A percentile compares a stretch with the other conserved stretches of the same genome.
Conservation (phyloP, 2,329 filamentous ascomycete species). For the Verticillium nubilum region DNA sequence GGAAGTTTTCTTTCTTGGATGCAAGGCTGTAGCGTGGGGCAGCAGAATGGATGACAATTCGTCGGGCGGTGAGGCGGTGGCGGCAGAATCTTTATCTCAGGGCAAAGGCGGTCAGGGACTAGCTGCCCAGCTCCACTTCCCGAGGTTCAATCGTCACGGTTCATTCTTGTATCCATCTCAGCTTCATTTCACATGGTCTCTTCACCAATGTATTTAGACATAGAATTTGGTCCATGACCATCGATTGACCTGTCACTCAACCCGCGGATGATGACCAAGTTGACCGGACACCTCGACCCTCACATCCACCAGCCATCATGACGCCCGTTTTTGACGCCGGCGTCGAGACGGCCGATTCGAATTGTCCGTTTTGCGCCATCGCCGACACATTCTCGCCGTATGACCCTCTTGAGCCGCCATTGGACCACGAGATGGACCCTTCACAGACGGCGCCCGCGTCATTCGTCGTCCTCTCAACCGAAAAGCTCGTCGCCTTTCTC, state of each 20-base stretch:
- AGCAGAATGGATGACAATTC: background rate
- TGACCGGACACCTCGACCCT: background rate
- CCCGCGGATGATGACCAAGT: background rate
- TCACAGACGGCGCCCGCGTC: constrained; percentile 34
- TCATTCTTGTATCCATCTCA: background rate
- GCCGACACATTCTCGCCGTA: constrained; percentile 41
- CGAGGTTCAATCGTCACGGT: background rate
- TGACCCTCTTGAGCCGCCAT: constrained; percentile 36
- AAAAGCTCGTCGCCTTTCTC: constrained; percentile 76
- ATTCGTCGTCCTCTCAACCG: constrained; percentile 72
- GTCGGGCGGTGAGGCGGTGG: background rate
- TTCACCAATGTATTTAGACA: background rate
- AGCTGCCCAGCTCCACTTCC: background rate
- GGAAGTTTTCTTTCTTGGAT: background rate
- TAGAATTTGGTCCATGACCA: background rate
- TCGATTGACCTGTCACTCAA: background rate
- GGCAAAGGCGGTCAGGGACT: background rate
- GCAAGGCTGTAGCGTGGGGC: background rate
- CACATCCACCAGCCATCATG: background rate
- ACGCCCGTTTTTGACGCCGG: constrained; percentile 8
- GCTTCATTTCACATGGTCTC: background rate
- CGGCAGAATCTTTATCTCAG: background rate
- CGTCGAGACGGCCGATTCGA: constrained; percentile 19
- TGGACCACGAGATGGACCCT: constrained; percentile 23
- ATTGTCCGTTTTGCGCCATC: constrained; percentile 62